These are phyloP conservation scores for Tetraselmis chui DNA, from an alignment of 139 green algal species.

Conservation along the genomic window DNA sequence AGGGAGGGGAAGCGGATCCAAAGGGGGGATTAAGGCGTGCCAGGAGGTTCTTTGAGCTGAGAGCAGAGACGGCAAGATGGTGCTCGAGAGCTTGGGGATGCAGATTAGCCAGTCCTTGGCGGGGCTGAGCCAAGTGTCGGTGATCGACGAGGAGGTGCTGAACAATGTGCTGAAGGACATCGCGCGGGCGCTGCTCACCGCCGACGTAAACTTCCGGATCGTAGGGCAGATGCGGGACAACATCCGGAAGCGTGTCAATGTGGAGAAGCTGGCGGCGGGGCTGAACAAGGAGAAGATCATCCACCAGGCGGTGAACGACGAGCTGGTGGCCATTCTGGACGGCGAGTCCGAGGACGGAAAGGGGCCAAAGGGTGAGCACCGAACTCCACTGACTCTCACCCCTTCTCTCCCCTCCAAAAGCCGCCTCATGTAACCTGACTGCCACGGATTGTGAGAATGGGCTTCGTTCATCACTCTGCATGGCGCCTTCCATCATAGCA, in stretches of 20 bases:
- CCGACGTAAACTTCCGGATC: conserved; percentile 24
- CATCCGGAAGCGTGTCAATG: conserved; percentile 87
- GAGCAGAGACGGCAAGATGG: conserved; percentile 86
- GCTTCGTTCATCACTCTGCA: no score
- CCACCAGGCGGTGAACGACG: conserved; percentile 90
- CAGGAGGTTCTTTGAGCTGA: no score
- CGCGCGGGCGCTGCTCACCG: conserved; percentile 65
- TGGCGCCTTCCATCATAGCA: no score
- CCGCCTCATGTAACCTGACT: no score
- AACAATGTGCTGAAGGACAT: conserved; percentile 95
- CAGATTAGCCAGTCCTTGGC: conserved; percentile 78
- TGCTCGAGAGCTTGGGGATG: conserved; percentile 86
- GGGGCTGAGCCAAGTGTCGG: conserved; percentile 50
- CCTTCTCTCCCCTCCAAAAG: no score
- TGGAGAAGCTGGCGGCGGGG: conserved; percentile 75
- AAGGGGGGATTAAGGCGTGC: no score
- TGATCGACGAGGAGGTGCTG: conserved; percentile 89
- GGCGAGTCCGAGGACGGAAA: conserved; percentile 46
- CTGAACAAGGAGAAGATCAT: conserved; percentile 92
- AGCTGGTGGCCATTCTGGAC: conserved; percentile 81
- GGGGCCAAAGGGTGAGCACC: conserved; percentile 20
- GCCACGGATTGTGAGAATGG: no score
- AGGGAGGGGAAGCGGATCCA: no score
- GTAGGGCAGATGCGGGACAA: conserved; percentile 65
- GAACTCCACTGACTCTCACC: neutral